Base-by-base conservation (phyloP, 768 basidiomycete species). In the Boletellus emodensis region DNA sequence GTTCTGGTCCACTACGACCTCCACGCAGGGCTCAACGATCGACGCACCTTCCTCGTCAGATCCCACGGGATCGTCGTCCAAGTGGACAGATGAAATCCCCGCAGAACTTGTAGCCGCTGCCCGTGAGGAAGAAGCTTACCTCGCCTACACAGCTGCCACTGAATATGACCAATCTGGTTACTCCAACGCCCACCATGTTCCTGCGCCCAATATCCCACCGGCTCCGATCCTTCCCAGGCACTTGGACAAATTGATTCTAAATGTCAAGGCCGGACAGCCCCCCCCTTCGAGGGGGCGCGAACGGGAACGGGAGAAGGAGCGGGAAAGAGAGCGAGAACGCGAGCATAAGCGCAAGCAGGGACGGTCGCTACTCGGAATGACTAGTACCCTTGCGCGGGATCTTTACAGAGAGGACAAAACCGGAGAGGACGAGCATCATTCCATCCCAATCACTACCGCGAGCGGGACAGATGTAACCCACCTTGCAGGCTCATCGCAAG, bases 171-270 rank as follows among this genome's bases (percentile, higher is more conserved):
- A 72, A 18, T 56, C 61, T 13, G 58, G 64, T 2, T 60, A 66
- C 44, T 44, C 56, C 74, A 78, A 59, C 68, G 75, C 53, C 32
- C 64, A 66, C 47, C 57, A 61, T 24, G 72, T 75, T 30, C 82
- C 85, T 11, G 80, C 84, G 2, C 89, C 92, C 15, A 82, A 83
- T 56, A 87, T 94, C 53, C 94, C 94, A 2, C 84, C 86, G 18
- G 94, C 96, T 2, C 94, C 96, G 1, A 74, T 78, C 2, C 76
- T 98, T 39, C 96, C 96, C 0, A 74, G 94, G 1, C 92, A 97
- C 61, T 74, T 99, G 37, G 94, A 98, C 62, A 94, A 93, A 61
- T 84, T 96, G 43, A 96, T 97, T 51, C 71, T 99, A 53, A 98
- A 98, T 51, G 65, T 67, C 10, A 70, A 59, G 59, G 67, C 42